A percentile compares a stretch with the other conserved stretches of the same genome.
phyloP scores from a whole-genome alignment of 495 filamentous ascomycete genomes.

The Pyrenula massariospora region DNA sequence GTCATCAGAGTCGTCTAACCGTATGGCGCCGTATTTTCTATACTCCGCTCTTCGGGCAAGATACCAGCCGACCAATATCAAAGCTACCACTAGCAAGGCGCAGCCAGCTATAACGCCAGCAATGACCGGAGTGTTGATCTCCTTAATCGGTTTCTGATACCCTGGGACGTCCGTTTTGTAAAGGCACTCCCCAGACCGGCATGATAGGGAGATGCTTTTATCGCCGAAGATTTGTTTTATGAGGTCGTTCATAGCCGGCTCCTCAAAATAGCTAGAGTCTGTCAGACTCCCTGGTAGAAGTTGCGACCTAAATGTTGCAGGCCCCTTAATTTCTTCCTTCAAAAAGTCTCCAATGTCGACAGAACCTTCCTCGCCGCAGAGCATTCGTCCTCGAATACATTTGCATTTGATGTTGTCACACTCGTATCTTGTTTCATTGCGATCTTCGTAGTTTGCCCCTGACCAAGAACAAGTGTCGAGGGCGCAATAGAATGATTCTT shows the following conservation, averaged over 20 bases:
- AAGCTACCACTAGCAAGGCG: conserved; percentile 74
- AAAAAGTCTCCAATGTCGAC: conserved; percentile 90
- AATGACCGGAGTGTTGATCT: conserved; percentile 95
- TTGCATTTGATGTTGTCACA: conserved; percentile 77
- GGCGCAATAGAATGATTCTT: conserved; percentile 92
- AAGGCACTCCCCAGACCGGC: conserved; percentile 81
- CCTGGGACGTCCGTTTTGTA: conserved; percentile 87
- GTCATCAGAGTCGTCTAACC: conserved; percentile 76
- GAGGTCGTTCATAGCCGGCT: conserved; percentile 80
- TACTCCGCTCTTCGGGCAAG: conserved; percentile 56
- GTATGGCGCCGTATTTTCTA: conserved; percentile 60
- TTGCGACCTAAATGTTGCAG: conserved; percentile 68
- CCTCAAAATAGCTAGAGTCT: conserved; percentile 70
- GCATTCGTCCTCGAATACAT: conserved; percentile 83
- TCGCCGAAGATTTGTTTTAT: conserved; percentile 87
- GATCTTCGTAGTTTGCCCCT: conserved; percentile 50
- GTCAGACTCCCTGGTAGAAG: conserved; percentile 42
- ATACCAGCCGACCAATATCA: conserved; percentile 80
- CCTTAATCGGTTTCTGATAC: conserved; percentile 76
- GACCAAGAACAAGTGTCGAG: conserved; percentile 69
- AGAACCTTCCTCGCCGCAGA: conserved; percentile 83
- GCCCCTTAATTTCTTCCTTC: conserved; percentile 65
- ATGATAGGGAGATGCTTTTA: conserved; percentile 70
- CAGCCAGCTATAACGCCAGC: conserved; percentile 85
- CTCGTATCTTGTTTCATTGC: conserved; percentile 72